A percentile compares a stretch with the other conserved stretches of the same genome.
Evolutionary conservation across 2,329 filamentous ascomycete species (phyloP).

Genomic region (Niveomyces coronatus): DNA sequence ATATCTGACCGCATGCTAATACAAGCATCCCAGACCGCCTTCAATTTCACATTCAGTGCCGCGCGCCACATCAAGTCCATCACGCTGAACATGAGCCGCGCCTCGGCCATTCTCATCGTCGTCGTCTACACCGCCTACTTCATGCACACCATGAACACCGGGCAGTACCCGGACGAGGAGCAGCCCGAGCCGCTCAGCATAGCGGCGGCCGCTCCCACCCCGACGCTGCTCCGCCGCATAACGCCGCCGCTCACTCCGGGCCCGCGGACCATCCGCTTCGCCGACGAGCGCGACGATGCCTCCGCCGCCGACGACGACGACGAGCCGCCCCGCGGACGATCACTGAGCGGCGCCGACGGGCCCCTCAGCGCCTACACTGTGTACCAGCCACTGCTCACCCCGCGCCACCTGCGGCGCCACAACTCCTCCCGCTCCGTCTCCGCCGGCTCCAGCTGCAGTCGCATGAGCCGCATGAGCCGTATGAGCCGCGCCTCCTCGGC

Average conservation of each 20-base stretch:
- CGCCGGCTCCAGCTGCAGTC: constrained; percentile 12
- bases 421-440: constrained; percentile 20
- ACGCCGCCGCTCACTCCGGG: constrained; percentile 4
- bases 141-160: constrained; percentile 63
- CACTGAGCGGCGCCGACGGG: background rate
- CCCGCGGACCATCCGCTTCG: constrained; percentile 17
- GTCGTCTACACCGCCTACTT: constrained; percentile 65
- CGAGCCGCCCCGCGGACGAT: background rate
- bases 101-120: constrained; percentile 65
- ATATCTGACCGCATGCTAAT: too few species aligned
- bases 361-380: constrained; percentile 8
- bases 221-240: background rate
- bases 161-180: constrained; percentile 53
- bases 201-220: constrained; percentile 23
- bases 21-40: constrained; percentile 25
- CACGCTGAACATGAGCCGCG: constrained; percentile 64
- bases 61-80: constrained; percentile 43
- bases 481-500: constrained; percentile 16
- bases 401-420: constrained; percentile 11
- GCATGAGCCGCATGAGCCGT: constrained; percentile 9
- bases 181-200: constrained; percentile 36
- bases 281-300: constrained; percentile 1
- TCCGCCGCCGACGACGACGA: background rate
- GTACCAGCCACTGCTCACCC: constrained; percentile 12
- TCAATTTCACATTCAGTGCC: constrained; percentile 43